A percentile compares a stretch with the other conserved stretches of the same genome.
These are phyloP conservation scores for Sugiyamaella floridensis DNA, from an alignment of 805 yeast genomes.

Conservation along the genomic window DNA sequence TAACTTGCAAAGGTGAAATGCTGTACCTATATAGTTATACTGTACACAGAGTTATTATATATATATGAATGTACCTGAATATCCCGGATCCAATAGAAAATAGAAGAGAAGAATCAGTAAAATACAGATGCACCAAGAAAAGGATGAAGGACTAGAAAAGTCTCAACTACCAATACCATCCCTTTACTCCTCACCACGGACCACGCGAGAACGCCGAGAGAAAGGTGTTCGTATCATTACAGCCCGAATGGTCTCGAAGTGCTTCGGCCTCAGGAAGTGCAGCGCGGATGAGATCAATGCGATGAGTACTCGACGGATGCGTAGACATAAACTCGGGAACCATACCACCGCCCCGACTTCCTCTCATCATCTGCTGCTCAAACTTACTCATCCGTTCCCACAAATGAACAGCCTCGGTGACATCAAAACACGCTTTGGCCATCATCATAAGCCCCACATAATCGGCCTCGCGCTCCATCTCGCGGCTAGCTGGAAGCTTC, in stretches of 20 bases:
- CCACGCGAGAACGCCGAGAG: neutral
- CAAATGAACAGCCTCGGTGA: conserved; percentile 61
- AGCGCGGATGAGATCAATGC: conserved; percentile 58
- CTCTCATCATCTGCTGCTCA: conserved; percentile 35
- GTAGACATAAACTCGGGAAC: conserved; percentile 68
- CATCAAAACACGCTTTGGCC: conserved; percentile 84
- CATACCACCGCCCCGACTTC: conserved; percentile 15
- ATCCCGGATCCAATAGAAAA: too few species aligned
- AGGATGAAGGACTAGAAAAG: too few species aligned
- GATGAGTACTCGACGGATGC: conserved; percentile 76
- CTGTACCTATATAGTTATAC: too few species aligned
- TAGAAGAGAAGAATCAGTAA: too few species aligned
- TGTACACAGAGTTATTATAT: too few species aligned
- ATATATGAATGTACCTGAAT: too few species aligned
- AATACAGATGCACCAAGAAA: too few species aligned
- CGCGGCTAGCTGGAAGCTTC: conserved; percentile 80
- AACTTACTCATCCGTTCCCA: conserved; percentile 75
- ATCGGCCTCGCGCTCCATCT: conserved; percentile 95
- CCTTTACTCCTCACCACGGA: too few species aligned
- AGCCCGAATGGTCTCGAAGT: conserved; percentile 38
- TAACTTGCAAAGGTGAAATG: too few species aligned
- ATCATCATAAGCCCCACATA: conserved; percentile 86
- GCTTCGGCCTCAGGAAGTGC: conserved; percentile 48
- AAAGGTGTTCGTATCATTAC: conserved; percentile 23
- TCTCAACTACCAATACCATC: too few species aligned